Conservation (phyloP, 345 rosid species). For the Kernera saxatilis region DNA sequence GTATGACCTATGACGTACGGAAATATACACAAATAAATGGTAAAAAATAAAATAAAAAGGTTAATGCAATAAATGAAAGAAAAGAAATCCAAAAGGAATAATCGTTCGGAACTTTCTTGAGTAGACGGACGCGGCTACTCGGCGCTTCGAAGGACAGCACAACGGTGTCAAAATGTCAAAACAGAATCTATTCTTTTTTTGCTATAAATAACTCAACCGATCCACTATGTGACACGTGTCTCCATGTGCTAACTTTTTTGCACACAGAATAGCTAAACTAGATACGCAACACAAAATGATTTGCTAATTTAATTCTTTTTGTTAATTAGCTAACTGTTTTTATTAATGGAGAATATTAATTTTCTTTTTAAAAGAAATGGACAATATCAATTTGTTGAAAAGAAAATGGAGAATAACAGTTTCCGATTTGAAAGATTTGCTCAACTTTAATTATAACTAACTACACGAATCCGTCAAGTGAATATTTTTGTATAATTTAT, state of each 20-base stretch:
- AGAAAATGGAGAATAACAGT: not conserved
- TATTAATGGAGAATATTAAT: not conserved
- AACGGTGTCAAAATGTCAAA: slow-evolving; percentile 19
- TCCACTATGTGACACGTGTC: slow-evolving; percentile 15
- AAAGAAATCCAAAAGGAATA: not conserved
- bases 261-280: slow-evolving; percentile 9
- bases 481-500: not conserved
- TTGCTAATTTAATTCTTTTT: not conserved
- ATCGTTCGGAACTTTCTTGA: not conserved
- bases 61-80: not conserved
- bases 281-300: not conserved
- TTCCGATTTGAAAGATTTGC: not conserved
- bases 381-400: not conserved
- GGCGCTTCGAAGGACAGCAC: slow-evolving; percentile 23
- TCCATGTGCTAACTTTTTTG: not conserved
- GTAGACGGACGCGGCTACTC: slow-evolving; percentile 32
- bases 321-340: not conserved
- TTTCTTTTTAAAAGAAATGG: not conserved
- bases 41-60: not conserved
- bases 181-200: slow-evolving; percentile 17
- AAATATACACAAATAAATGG: not conserved
- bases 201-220: not conserved
- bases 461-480: not conserved
- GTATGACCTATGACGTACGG: not conserved
- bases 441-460: not conserved